Evolutionary conservation across 192 early-diverging fungal genomes (phyloP), one percentile per base, ranked within the genome.

Genomic region (Coemansia sp.): DNA sequence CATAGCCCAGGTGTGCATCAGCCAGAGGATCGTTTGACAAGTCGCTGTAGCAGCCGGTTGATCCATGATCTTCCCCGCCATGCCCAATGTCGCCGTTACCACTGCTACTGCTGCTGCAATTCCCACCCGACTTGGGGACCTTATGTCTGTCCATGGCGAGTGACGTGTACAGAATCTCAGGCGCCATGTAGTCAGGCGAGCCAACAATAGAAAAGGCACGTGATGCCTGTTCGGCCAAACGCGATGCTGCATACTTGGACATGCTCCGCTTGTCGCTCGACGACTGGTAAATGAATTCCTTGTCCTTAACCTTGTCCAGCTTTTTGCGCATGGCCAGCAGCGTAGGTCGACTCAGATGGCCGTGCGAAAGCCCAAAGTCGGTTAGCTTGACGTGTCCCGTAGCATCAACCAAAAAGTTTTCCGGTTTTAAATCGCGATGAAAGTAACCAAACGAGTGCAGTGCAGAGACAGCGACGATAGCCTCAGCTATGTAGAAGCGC

Each of bases 131-230:
- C 27, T 30, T 51, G 21, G 69, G 38, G 44, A 54, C 61, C 15
- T 57, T 67, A 59, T 54, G 47, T n/a, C 50, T 50, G 60, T 67
- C 73, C 24, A 61, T 33, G 11, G 70, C 77, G 25, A 73, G 57
- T 48, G 76, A 78, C 41, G 82, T 81, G 44, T 67, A 77, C 15
- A 96, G 79, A 25, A 94, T 86, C 69, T 96, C 93, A 2, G 91
- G 90, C 9, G 93, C 93, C 93, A 96, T 96, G 76, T 96, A 96
- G 62, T 96, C 92, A 17, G 93, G 92, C 7, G 86, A 87, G 14
- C 93, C 93, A 4, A 96, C 93, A 21, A 94, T 84, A 0, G 90
- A 91, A 55, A 85, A 93, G 0, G 75, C 75, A 0, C 75, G 65
- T n/a, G 62, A 22, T 71, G 90, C 64, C 70, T 60, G 73, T 67